Evolutionary conservation across 1,284 basidiomycete species (phyloP).

Genomic region (Rhodotorula glutinis): DNA sequence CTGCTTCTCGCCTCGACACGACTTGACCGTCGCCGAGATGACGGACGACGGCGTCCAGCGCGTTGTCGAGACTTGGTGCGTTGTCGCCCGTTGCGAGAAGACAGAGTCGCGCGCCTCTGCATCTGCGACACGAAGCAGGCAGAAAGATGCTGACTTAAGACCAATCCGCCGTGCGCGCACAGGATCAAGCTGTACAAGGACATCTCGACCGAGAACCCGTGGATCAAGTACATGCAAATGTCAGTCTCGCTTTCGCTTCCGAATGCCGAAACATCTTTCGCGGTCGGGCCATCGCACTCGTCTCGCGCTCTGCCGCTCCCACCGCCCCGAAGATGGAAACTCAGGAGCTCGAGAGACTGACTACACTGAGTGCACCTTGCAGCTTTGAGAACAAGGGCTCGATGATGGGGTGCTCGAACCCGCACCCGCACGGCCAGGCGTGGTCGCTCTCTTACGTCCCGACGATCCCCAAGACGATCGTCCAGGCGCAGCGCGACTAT

Average conservation of each 20-base stretch:
- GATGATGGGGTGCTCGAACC: constrained; percentile 96
- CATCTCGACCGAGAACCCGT: constrained; percentile 55
- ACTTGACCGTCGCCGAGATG: constrained; percentile 81
- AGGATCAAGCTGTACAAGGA: constrained; percentile 51
- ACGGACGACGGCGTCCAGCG: constrained; percentile 60
- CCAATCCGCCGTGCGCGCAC: no score
- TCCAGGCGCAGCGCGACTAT: constrained; percentile 58
- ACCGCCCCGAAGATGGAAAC: no score
- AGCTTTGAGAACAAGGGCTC: constrained; percentile 80
- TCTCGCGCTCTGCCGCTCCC: no score
- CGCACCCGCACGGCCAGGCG: constrained; percentile 85
- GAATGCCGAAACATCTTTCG: no score
- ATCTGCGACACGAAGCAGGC: background rate
- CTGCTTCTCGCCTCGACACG: constrained; percentile 84
- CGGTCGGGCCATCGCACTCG: no score
- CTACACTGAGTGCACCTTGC: background rate
- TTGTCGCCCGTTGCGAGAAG: no score
- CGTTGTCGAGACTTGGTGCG: constrained; percentile 71
- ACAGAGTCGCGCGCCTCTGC: constrained; percentile 49
- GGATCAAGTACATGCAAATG: constrained; percentile 75
- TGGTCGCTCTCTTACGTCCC: constrained; percentile 64
- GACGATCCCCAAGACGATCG: constrained; percentile 43
- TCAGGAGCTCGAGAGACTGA: background rate
- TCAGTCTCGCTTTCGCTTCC: constrained; percentile 51
- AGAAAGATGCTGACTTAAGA: background rate